Base-by-base conservation (phyloP, 1,139 yeast species). In the Arxiozyma bovina region DNA sequence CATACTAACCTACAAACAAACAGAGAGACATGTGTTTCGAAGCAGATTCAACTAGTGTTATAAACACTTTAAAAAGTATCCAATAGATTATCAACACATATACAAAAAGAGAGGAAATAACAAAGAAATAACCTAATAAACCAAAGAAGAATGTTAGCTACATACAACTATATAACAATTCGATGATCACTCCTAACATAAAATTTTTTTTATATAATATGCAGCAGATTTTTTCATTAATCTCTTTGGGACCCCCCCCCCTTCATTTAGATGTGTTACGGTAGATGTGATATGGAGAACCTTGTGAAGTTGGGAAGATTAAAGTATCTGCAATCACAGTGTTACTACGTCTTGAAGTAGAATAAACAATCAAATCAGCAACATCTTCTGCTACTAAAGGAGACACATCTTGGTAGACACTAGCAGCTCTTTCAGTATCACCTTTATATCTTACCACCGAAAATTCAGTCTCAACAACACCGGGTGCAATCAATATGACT, bases 381-480 rank as follows among this genome's bases (percentile, higher is more conserved):
- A 89, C 81, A 64, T 89, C 96, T 51, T 79, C 83, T 1, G 94
- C 90, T 42, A 74, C 73, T 59, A 89, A 74, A 21, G 96, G 96
- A 53, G 81, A 83, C 42, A 85, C 78, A 46, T 89, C 90, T 45
- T 76, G 76, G 67, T 88, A 89, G 25, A 86, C 90, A 20, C 78
- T 80, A 60, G 83, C 83, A 11, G 96, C 96, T 65, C 79, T 79
- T 6, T 72, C 74, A 50, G 73, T 65, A 67, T 88, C 94, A 56
- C 95, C 95, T 59, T 82, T 77, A 74, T 80, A 85, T 67, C 96
- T 77, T 41, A 86, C 87, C 42, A 81, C 70, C 8, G 93, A 84
- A 68, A 89, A 89, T 65, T 89, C 96, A 18, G 96, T 89, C 70
- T 87, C 89, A 25, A 88, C 96, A 50, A 85, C 83, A 64, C 96